A percentile compares a stretch with the other conserved stretches of the same genome.
Conservation (phyloP, 306 rosid species). For the Calophaca sinica region DNA sequence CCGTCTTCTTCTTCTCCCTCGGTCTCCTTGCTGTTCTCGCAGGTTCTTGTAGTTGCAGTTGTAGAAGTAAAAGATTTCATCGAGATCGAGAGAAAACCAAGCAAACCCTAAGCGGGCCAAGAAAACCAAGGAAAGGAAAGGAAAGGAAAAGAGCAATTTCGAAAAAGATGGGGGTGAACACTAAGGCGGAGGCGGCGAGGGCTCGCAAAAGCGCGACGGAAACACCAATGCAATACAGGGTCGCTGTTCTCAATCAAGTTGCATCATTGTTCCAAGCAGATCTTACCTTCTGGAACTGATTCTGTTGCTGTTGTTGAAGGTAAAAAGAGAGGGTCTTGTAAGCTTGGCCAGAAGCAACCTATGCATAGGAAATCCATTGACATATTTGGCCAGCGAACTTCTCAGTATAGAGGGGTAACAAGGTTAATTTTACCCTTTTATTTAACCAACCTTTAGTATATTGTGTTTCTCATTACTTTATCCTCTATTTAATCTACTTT, state of each 20-base stretch:
- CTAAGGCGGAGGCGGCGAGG: too few relatives aligned
- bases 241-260: constrained; percentile 86
- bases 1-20: too few relatives aligned
- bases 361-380: constrained; percentile 89
- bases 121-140: too few relatives aligned
- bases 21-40: too few relatives aligned
- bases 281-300: constrained; percentile 57
- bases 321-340: constrained; percentile 74
- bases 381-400: constrained; percentile 93
- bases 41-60: too few relatives aligned
- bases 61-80: too few relatives aligned
- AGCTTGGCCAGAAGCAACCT: constrained; percentile 69
- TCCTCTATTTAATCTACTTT: not conserved
- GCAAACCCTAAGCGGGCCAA: too few relatives aligned
- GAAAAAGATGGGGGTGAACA: too few relatives aligned
- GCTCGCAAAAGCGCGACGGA: too few relatives aligned
- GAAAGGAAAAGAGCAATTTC: too few relatives aligned
- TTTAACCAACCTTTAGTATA: not conserved
- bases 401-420: constrained; percentile 94
- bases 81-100: too few relatives aligned
- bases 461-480: not conserved
- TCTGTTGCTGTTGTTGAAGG: constrained; percentile 45
- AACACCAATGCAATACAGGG: too few relatives aligned
- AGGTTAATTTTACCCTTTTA: constrained; percentile 56
- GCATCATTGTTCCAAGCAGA: constrained; percentile 75